Percentiles rank a stretch among this genome's conserved stretches.
These are phyloP conservation scores for Phyllosticta ampelicida DNA, from an alignment of 2,329 filamentous ascomycete genomes.

Conservation along the genomic window DNA sequence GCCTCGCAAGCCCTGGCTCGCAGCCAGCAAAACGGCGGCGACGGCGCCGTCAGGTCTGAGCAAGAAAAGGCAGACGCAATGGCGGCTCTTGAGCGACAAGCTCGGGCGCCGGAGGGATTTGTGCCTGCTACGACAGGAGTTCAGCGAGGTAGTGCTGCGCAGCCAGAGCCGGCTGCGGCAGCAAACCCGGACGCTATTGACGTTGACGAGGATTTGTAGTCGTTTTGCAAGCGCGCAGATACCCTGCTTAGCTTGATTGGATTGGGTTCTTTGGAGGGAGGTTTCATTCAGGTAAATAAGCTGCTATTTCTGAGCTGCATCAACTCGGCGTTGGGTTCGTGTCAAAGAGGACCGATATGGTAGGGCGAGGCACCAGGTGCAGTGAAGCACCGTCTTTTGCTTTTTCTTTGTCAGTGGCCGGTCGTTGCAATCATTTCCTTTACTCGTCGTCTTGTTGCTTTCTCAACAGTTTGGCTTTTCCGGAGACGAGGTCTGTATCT, in stretches of 20 bases:
- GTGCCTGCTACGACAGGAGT: constrained; percentile 74
- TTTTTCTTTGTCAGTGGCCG: background rate
- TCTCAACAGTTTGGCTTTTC: background rate
- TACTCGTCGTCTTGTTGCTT: background rate
- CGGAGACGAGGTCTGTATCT: background rate
- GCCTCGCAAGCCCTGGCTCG: constrained; percentile 87
- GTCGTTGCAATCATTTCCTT: background rate
- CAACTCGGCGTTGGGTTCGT: background rate
- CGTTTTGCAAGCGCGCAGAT: constrained; percentile 3
- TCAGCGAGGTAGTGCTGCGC: constrained; percentile 40
- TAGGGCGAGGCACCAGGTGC: background rate
- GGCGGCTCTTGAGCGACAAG: constrained; percentile 77
- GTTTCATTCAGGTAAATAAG: background rate
- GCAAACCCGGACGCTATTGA: constrained; percentile 81
- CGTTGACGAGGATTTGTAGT: constrained; percentile 46
- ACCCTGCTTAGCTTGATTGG: constrained; percentile 7
- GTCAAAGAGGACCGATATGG: background rate
- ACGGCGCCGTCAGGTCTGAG: constrained; percentile 27
- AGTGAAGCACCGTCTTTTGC: background rate
- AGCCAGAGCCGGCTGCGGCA: constrained; percentile 32
- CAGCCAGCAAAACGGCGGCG: constrained; percentile 48
- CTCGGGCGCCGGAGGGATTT: constrained; percentile 81
- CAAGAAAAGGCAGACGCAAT: constrained; percentile 64
- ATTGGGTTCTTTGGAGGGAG: constrained; percentile 1
- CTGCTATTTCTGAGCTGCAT: background rate